Base-by-base conservation (phyloP, 2,329 filamentous ascomycete species). In the Trichocomaceae sp. region DNA sequence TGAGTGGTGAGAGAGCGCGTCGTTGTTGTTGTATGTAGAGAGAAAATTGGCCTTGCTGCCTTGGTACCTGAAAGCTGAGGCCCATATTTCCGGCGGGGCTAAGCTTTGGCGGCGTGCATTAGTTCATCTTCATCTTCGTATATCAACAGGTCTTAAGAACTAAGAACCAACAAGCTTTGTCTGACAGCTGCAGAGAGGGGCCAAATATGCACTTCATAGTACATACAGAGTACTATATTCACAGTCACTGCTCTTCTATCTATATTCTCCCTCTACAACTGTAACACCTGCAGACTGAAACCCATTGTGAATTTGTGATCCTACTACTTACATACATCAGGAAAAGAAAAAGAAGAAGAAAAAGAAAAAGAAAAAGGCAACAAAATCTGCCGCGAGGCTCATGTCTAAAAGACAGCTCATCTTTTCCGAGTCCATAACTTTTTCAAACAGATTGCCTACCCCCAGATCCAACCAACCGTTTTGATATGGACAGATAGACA, bases 391-490 rank as follows among this genome's bases (percentile, higher is more conserved):
- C 44, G 15, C 33, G 51, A 41, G 51, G 51, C 44, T 41, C 13
- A 47, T 20, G 23, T 47, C 44, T 33, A 53, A 15, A 5, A 26
- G 23, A 54, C 26, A 26, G 37, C 44, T 47, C 33, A 41, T 23
- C n/a, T 23, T n/a, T 26, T 26, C 7, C 7, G 39, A 31, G 42
- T 42, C 51, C 44, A 35, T 35, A 15, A 35, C 31, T 47, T 39
- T n/a, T 26, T 45, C 20, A 17, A 47, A 53, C 42, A 53, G 31
- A 53, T 29, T 53, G 42, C 50, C 50, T 47, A 45, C 51, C 7
- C 23, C 51, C 37, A 39, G 19, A 52, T 42, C 31, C 15, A 12
- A 26, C 15, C n/a, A n/a, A n/a, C 50, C 39, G n/a, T 37, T 37
- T 37, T 12, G 7, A 19, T 39, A 29, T 15, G 33, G 23, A 26